Evolutionary conservation across 805 yeast genomes (phyloP).

Genomic region (Kazachstania bromeliacearum): DNA sequence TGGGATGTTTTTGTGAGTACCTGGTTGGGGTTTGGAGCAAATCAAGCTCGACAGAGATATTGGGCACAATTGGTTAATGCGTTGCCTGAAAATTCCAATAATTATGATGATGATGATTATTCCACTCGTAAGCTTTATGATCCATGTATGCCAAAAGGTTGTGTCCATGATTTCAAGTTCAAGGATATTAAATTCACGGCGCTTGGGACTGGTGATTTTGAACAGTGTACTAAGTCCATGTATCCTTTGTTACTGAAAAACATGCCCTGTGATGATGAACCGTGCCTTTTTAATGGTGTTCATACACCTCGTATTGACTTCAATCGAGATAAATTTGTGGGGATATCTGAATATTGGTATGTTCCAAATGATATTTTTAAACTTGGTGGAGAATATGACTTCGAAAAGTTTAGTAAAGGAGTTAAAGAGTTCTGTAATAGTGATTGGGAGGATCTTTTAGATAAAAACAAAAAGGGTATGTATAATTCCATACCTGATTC

Average conservation of each 20-base stretch:
- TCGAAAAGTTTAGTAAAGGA: slow-evolving; percentile 51
- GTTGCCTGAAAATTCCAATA: slow-evolving; percentile 41
- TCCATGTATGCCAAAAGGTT: slow-evolving; percentile 74
- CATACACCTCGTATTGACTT: slow-evolving; percentile 88
- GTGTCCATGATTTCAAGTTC: slow-evolving; percentile 38
- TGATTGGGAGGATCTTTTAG: slow-evolving; percentile 54
- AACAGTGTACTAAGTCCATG: slow-evolving; percentile 57
- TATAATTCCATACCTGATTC: slow-evolving; percentile 51
- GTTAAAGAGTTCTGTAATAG: slow-evolving; percentile 67
- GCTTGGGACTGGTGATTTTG: slow-evolving; percentile 72
- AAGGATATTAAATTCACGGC: slow-evolving; percentile 41
- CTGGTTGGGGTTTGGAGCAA: slow-evolving; percentile 97
- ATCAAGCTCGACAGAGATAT: slow-evolving; percentile 76
- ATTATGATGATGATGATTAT: slow-evolving; percentile 38
- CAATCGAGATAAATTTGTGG: slow-evolving; percentile 71
- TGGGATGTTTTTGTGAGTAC: slow-evolving; percentile 92
- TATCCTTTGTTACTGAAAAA: slow-evolving; percentile 73
- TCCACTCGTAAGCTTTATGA: slow-evolving; percentile 39
- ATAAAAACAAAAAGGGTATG: slow-evolving; percentile 42
- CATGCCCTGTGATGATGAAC: slow-evolving; percentile 74
- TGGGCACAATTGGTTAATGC: slow-evolving; percentile 45
- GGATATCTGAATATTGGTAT: slow-evolving; percentile 95
- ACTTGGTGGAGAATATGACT: slow-evolving; percentile 83
- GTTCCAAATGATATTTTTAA: slow-evolving; percentile 87
- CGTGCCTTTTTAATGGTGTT: slow-evolving; percentile 90